Percentiles rank a stretch among this genome's conserved stretches.
phyloP scores from a whole-genome alignment of 176 grass and related monocot species.

The Microstegium vimineum region DNA sequence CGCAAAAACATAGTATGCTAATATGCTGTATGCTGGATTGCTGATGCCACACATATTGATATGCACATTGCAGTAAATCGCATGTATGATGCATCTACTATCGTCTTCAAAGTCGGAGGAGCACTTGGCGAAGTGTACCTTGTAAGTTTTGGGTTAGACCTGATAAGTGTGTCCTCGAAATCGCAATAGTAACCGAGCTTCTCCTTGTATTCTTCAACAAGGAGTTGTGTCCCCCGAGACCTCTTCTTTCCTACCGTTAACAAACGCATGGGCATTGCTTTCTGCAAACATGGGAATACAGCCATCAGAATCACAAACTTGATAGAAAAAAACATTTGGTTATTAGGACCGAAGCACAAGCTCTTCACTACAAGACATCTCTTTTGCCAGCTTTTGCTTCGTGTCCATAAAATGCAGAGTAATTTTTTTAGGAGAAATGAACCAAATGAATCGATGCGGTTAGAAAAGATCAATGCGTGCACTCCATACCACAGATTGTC shows the following conservation, averaged over 20 bases:
- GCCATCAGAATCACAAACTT: too few species aligned
- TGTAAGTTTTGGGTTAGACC: constrained; percentile 79
- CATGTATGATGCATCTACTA: neutral
- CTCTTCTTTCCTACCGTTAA: constrained; percentile 85
- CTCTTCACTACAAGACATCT: neutral
- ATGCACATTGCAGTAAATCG: too few species aligned
- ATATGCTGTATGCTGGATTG: neutral
- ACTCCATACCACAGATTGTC: constrained; percentile 63
- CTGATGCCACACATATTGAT: too few species aligned
- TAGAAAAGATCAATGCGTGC: neutral
- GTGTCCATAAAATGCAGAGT: neutral
- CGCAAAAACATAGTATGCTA: neutral
- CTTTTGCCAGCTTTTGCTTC: neutral
- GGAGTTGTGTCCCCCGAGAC: constrained; percentile 64
- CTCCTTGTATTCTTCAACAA: constrained; percentile 83
- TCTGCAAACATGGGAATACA: constrained; percentile 29
- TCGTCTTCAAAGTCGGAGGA: neutral
- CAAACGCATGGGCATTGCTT: constrained; percentile 70
- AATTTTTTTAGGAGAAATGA: neutral
- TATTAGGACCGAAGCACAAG: neutral
- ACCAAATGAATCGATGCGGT: neutral
- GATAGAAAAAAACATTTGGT: neutral
- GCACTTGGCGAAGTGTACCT: constrained; percentile 26
- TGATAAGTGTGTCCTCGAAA: constrained; percentile 61
- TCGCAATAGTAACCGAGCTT: constrained; percentile 73